Conservation (phyloP, 176 grass and related monocot genomes). For the Alloteropsis semialata region DNA sequence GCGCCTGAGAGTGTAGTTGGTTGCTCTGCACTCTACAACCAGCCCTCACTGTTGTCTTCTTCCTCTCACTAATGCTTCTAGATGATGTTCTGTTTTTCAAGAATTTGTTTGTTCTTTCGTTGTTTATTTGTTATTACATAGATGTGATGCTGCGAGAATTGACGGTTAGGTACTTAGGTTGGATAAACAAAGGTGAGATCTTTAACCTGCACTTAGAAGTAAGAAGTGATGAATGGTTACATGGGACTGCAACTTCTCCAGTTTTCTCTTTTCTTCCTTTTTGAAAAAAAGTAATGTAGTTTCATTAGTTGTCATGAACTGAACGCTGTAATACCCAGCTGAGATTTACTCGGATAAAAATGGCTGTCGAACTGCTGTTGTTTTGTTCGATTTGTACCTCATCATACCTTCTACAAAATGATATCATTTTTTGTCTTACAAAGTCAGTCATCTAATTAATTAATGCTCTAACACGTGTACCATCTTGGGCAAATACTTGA, state of each 20-base stretch:
- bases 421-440: too few species aligned
- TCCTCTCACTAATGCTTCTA: conserved; percentile 1
- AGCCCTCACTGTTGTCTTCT: too few species aligned
- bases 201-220: background rate
- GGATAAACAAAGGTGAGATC: conserved; percentile 5
- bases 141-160: conserved; percentile 3
- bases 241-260: background rate
- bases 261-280: background rate
- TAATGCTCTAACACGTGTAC: too few species aligned
- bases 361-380: background rate
- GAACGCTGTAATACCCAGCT: background rate
- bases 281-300: background rate
- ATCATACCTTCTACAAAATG: background rate
- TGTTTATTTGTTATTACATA: conserved; percentile 23
- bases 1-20: too few species aligned
- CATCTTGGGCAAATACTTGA: background rate
- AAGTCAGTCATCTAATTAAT: too few species aligned
- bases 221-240: background rate
- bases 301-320: background rate
- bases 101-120: conserved; percentile 45
- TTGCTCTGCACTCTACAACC: too few species aligned
- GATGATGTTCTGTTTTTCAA: conserved; percentile 26
- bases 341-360: background rate
- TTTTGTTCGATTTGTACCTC: background rate
- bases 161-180: conserved; percentile 18